Evolutionary conservation across 441 rosid species (phyloP).

Genomic region (Gossypium davidsonii): DNA sequence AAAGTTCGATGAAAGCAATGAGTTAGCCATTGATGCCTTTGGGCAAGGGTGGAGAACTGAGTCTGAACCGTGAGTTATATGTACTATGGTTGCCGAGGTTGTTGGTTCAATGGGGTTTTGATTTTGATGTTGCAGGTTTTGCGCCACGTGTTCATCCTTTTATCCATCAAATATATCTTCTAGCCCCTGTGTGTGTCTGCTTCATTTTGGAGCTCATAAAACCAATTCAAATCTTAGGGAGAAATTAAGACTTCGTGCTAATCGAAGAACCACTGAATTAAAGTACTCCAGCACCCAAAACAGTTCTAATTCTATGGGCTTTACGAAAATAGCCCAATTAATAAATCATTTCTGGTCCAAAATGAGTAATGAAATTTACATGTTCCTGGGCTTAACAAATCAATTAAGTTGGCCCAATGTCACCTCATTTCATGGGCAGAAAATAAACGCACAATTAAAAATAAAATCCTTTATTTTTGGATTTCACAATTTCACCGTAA

Average conservation of each 20-base stretch:
- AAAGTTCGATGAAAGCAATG: slow-evolving; percentile 50
- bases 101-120: neutral
- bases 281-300: neutral
- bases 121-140: slow-evolving; percentile 25
- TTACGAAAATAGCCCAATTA: neutral
- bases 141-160: slow-evolving; percentile 42
- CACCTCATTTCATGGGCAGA: neutral
- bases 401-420: neutral
- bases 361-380: no score
- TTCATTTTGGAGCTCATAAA: neutral
- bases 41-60: no score
- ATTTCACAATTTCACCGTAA: neutral
- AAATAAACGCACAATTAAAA: no score
- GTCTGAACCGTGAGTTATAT: no score
- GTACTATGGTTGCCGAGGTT: neutral
- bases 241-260: neutral
- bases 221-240: neutral
- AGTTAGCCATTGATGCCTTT: slow-evolving; percentile 25
- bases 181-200: neutral
- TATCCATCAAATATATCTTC: slow-evolving; percentile 26
- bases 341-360: neutral
- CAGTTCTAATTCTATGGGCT: neutral
- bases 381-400: no score
- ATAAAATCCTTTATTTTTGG: no score
- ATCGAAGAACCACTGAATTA: neutral